Conservation (phyloP, 2,329 filamentous ascomycete species). For the Sporothrix protearum region DNA sequence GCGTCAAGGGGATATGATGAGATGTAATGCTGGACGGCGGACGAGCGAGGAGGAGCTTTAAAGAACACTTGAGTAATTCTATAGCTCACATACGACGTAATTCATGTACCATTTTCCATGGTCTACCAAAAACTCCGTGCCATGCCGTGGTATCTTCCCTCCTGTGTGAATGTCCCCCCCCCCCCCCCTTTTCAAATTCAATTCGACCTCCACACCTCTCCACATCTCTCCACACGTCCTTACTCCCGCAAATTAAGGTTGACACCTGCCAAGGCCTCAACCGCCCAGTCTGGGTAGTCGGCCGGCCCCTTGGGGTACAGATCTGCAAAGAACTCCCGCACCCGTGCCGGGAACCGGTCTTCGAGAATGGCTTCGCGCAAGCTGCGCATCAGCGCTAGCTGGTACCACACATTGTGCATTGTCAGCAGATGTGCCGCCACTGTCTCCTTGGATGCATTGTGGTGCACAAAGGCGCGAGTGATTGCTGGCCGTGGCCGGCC, state of each 20-base stretch:
- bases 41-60: not conserved
- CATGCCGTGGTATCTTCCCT: slow-evolving; percentile 9
- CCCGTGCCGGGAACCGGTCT: slow-evolving; percentile 73
- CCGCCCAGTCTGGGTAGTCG: slow-evolving; percentile 78
- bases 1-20: not conserved
- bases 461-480: slow-evolving; percentile 84
- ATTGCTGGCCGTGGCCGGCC: slow-evolving; percentile 56
- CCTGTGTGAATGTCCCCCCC: not conserved
- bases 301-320: slow-evolving; percentile 61
- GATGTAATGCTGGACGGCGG: not conserved
- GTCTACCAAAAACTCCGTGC: not conserved
- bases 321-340: slow-evolving; percentile 72
- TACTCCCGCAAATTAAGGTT: slow-evolving; percentile 61
- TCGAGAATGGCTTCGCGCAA: slow-evolving; percentile 74
- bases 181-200: no score
- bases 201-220: no score
- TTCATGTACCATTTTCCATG: slow-evolving; percentile 3
- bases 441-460: slow-evolving; percentile 91
- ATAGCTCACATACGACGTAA: slow-evolving; percentile 1
- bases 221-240: not conserved
- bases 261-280: slow-evolving; percentile 73
- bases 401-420: slow-evolving; percentile 94
- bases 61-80: not conserved
- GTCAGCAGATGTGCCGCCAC: slow-evolving; percentile 80
- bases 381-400: slow-evolving; percentile 76